Evolutionary conservation across 2,329 filamentous ascomycete species (phyloP).

Genomic region (Lasiodiplodia hormozganensis): DNA sequence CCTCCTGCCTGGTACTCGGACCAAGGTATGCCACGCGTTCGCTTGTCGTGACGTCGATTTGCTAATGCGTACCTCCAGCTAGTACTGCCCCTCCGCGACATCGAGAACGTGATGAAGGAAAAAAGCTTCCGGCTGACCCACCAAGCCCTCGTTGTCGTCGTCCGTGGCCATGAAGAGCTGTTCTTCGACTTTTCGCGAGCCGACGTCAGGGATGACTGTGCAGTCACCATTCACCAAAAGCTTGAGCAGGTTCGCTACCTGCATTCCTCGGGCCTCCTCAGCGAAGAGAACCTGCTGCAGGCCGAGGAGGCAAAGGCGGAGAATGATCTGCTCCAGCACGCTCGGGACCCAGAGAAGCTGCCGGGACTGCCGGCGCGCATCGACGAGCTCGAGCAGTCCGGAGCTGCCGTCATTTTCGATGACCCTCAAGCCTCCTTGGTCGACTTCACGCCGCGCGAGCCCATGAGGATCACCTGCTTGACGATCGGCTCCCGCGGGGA

Average conservation of each 20-base stretch:
- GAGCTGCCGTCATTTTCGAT: conserved; percentile 78
- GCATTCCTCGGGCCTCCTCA: conserved; percentile 71
- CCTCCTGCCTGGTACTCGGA: conserved; percentile 84
- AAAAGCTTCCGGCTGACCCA: conserved; percentile 94
- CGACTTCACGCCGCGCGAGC: conserved; percentile 83
- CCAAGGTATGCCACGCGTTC: conserved; percentile 61
- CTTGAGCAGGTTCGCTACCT: conserved; percentile 76
- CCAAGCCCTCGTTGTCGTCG: conserved; percentile 88
- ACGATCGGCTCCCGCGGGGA: conserved; percentile 96
- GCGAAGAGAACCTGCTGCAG: conserved; percentile 71
- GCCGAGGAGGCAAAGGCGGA: conserved; percentile 81
- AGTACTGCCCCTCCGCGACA: conserved; percentile 86
- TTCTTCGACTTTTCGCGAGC: conserved; percentile 90
- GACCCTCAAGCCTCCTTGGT: conserved; percentile 86
- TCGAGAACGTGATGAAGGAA: conserved; percentile 93
- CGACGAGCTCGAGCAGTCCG: conserved; percentile 29
- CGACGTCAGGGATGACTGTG: conserved; percentile 86
- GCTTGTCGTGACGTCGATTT: neutral
- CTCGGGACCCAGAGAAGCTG: conserved; percentile 60
- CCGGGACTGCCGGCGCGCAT: conserved; percentile 34
- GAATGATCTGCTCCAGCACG: conserved; percentile 79
- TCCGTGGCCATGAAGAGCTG: conserved; percentile 90
- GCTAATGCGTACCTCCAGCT: conserved; percentile 49
- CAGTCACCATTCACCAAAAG: conserved; percentile 77
- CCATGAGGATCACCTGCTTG: conserved; percentile 86